phyloP scores from a whole-genome alignment of 805 yeast genomes.

The Blastobotrys americana region DNA sequence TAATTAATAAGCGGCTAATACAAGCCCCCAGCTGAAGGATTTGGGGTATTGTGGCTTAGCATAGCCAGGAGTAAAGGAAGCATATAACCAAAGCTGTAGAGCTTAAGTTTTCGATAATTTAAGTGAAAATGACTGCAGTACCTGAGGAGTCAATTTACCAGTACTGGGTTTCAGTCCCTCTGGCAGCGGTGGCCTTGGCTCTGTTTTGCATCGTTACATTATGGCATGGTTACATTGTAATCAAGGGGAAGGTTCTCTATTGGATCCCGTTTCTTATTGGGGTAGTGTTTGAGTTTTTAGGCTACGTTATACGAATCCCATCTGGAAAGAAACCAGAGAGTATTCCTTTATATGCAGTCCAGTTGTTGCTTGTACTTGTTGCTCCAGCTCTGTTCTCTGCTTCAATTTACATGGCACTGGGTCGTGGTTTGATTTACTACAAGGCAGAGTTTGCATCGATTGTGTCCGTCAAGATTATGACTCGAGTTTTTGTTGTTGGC shows the following conservation, averaged over 20 bases:
- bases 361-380: constrained; percentile 59
- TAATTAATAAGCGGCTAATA: too few relatives aligned
- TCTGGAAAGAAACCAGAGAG: constrained; percentile 31
- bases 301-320: constrained; percentile 57
- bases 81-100: too few relatives aligned
- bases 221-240: constrained; percentile 35
- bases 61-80: too few relatives aligned
- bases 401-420: constrained; percentile 66
- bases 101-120: too few relatives aligned
- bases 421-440: constrained; percentile 46
- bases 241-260: constrained; percentile 53
- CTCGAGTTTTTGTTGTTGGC: constrained; percentile 58
- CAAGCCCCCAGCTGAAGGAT: too few relatives aligned
- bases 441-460: constrained; percentile 49
- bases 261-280: constrained; percentile 45
- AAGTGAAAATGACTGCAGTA: not conserved
- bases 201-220: constrained; percentile 46
- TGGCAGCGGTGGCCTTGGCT: constrained; percentile 47
- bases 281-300: constrained; percentile 52
- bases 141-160: constrained; percentile 2
- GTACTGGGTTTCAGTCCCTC: constrained; percentile 42
- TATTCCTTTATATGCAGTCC: constrained; percentile 46
- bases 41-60: too few relatives aligned
- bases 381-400: constrained; percentile 84
- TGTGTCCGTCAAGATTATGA: constrained; percentile 48